These are phyloP conservation scores for Aschersonia sp. DNA, from an alignment of 2,329 filamentous ascomycete species.

Conservation along the genomic window DNA sequence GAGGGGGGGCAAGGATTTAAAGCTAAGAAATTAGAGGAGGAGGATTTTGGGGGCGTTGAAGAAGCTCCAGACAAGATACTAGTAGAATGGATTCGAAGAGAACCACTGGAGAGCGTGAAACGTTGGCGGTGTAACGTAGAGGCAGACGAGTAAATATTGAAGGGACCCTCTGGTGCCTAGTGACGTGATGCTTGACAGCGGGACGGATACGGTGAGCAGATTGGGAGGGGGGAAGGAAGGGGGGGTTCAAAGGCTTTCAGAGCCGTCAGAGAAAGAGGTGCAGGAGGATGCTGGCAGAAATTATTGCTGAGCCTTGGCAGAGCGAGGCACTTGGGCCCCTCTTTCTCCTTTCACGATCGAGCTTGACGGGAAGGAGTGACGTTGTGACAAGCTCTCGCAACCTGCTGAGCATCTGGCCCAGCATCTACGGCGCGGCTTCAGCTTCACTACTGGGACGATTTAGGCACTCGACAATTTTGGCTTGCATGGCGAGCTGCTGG, in stretches of 20 bases:
- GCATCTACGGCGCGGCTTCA: not conserved
- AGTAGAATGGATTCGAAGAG: slow-evolving; percentile 1
- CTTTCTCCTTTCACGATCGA: slow-evolving; percentile 1
- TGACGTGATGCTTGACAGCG: slow-evolving; percentile 1
- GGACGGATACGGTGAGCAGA: not conserved
- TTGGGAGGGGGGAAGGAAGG: not conserved
- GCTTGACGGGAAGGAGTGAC: slow-evolving; percentile 2
- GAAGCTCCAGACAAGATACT: not conserved
- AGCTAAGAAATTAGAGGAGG: not conserved
- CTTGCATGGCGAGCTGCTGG: slow-evolving; percentile 2
- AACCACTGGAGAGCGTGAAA: slow-evolving; percentile 10
- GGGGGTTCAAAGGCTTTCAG: not conserved
- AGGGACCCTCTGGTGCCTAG: not conserved
- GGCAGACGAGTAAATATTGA: slow-evolving; percentile 3
- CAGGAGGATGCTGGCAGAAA: not conserved
- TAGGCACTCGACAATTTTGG: not conserved
- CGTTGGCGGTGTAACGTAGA: slow-evolving; percentile 11
- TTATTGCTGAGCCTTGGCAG: not conserved
- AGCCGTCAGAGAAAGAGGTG: not conserved
- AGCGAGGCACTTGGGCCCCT: slow-evolving; percentile 3
- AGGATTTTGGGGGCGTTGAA: not conserved
- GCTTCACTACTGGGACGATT: slow-evolving; percentile 1
- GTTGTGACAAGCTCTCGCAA: slow-evolving; percentile 1
- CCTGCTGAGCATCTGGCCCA: not conserved
- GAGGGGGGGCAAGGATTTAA: too few relatives aligned